Base-by-base conservation (phyloP, 139 green algal species). In the Chlamydomonas sp. region DNA sequence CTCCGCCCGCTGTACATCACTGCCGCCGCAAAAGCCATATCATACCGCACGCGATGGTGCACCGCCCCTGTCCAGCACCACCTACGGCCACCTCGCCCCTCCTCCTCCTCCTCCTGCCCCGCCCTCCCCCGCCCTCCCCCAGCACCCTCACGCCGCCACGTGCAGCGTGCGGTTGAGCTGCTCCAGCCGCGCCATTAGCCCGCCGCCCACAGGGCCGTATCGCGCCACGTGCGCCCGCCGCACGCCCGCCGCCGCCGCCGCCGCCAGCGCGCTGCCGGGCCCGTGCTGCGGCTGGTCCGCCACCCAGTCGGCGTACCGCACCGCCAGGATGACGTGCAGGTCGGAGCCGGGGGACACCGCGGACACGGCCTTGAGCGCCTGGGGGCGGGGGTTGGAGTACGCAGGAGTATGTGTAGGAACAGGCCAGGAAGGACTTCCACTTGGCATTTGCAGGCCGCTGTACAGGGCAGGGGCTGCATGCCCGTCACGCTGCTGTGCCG, bases 281-380 rank as follows among this genome's bases (percentile, higher is more conserved):
- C 76, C 76, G 76, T 88, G 84, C 76, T 64, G 5, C 64, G 31
- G 31, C 31, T 49, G 31, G 31, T 49, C 14, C 58, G 63, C 18
- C 18, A 31, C 57, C 8, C 5, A 18, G 84, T 88, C 76, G 20
- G 61, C n/a, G 58, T 88, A 15, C 20, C 84, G 57, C 4, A 83
- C 64, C 1, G 84, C 84, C 57, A 88, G 63, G 5, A 88, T 62
- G 4, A 77, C 76, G 64, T 88, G 84, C 58, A 88, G 76, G 84
- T 88, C 84, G 0, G 84, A 88, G 16, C 84, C 84, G 76, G 64
- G 60, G 1, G 84, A 88, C 17, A 88, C 84, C 12, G 15, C 64
- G 57, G 79, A 75, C 14, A 88, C 78, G 64, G 84, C 57, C 66
- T 87, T 87, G 31, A 87, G 73, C 8, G 83, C 73, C 83, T 87